Evolutionary conservation across 2,329 filamentous ascomycete genomes (phyloP).

Genomic region (Curvularia verruculosa): DNA sequence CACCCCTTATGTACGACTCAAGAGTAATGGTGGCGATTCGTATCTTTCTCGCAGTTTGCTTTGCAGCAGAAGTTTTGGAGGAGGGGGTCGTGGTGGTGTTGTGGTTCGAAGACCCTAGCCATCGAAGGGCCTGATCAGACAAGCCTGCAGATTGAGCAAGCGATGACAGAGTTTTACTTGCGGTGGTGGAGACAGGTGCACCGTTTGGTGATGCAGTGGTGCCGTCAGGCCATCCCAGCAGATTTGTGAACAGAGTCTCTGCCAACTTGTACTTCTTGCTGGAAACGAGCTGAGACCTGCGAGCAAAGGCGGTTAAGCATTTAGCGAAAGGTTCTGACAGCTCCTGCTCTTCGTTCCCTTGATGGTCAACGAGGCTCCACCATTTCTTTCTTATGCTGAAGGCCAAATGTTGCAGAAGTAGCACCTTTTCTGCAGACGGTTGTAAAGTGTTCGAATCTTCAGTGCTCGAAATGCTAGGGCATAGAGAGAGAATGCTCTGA

Average conservation of each 20-base stretch:
- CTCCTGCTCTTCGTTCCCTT: slow-evolving; percentile 67
- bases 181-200: slow-evolving; percentile 3
- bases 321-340: slow-evolving; percentile 68
- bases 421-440: slow-evolving; percentile 62
- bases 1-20: slow-evolving; percentile 33
- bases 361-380: slow-evolving; percentile 68
- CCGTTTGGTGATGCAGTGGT: not conserved
- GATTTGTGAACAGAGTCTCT: slow-evolving; percentile 33
- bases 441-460: slow-evolving; percentile 67
- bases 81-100: no score
- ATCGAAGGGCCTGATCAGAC: slow-evolving; percentile 43
- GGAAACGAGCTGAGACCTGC: slow-evolving; percentile 54
- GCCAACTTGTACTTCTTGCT: slow-evolving; percentile 51
- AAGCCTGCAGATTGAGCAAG: slow-evolving; percentile 45
- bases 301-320: slow-evolving; percentile 66
- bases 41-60: slow-evolving; percentile 31
- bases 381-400: slow-evolving; percentile 67
- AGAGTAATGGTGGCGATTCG: slow-evolving; percentile 42
- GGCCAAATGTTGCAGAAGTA: slow-evolving; percentile 69
- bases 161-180: slow-evolving; percentile 34
- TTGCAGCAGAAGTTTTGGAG: slow-evolving; percentile 29
- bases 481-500: slow-evolving; percentile 68
- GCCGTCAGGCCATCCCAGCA: slow-evolving; percentile 18
- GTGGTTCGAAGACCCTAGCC: slow-evolving; percentile 32
- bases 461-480: slow-evolving; percentile 69